Base-by-base conservation (phyloP, 371 early-diverging fungal genomes). In the Haplosporangium sp. region DNA sequence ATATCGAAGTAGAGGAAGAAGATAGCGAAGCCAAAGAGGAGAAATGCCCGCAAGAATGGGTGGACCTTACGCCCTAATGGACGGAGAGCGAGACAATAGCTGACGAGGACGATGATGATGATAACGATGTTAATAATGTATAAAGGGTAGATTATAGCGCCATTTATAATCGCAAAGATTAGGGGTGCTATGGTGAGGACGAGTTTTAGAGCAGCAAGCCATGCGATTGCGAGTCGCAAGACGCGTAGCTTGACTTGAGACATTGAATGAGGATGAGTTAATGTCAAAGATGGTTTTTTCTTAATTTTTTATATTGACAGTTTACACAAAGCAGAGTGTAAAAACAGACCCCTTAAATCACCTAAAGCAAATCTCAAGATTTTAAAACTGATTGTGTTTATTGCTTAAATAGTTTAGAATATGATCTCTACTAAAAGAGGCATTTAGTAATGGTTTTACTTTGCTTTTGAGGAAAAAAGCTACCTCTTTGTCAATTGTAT, bases 1-100 rank as follows among this genome's bases (percentile, higher is more conserved):
- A 64, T 45, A 21, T 42, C 5, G 45, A 47, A 18, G 47, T 59
- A 70, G 16, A 70, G 47, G 47, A 50, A 47, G 13, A 52, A 53
- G 20, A 20, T 54, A 2, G 70, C 18, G 12, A 63, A 6, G 6
- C n/a, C 54, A n/a, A 70, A 10, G 29, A 64, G 12, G 8, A 53
- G 41, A 20, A 52, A 54, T 0, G 70, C 64, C 0, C 64, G 64
- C 11, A 40, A 14, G 16, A 41, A 51, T 6, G 47, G 56, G 20
- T 38, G 59, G 6, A 63, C 11, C 18, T 18, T 29, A 29, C 29
- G 1, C 12, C 4, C 11, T 37, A 43, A 20, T 41, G 0, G 23
- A 23, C 46, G 37, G 21, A 58, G 13, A 42, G 64, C 16, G 50
- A 53, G 59, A 46, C 45, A 12, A 37, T 64, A 59, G 9, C 14